Evolutionary conservation across 2,329 filamentous ascomycete genomes (phyloP).

Genomic region (Apiospora saccharicola): DNA sequence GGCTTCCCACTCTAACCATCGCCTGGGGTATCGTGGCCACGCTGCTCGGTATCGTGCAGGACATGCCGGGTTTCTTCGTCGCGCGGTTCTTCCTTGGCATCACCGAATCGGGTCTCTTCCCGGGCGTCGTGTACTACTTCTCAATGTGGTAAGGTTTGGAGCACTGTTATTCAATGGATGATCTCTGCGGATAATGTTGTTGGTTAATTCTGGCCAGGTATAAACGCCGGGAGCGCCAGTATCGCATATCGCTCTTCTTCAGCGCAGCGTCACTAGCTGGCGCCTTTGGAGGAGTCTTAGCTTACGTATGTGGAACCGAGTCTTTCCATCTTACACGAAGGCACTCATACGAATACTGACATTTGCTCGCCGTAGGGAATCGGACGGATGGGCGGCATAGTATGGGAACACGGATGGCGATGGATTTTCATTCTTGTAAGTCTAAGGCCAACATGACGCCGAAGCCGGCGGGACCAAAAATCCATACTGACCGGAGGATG

Average conservation of each 20-base stretch:
- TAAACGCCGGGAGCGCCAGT: constrained; percentile 60
- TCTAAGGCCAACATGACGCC: not conserved
- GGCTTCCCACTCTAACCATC: constrained; percentile 65
- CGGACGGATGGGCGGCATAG: constrained; percentile 59
- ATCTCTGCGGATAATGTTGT: constrained; percentile 38
- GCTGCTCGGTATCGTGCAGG: constrained; percentile 57
- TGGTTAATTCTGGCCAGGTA: constrained; percentile 57
- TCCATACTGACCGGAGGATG: not conserved
- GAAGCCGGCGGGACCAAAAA: not conserved
- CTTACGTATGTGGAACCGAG: constrained; percentile 51
- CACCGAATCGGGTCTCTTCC: constrained; percentile 60
- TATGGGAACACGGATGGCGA: constrained; percentile 60
- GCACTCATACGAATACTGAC: not conserved
- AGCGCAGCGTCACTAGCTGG: constrained; percentile 61
- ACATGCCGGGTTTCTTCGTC: constrained; percentile 58
- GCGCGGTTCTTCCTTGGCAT: constrained; percentile 64
- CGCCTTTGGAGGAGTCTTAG: constrained; percentile 63
- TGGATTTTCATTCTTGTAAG: constrained; percentile 68
- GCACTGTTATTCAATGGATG: too few species aligned
- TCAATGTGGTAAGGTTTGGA: too few species aligned
- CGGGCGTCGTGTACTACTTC: constrained; percentile 58
- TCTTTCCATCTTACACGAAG: not conserved
- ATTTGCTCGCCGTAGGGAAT: constrained; percentile 52
- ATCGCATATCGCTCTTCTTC: constrained; percentile 64
- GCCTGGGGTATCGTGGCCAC: constrained; percentile 64